Conservation (phyloP, 306 rosid genomes). For the Pterocarpus santalinus region DNA sequence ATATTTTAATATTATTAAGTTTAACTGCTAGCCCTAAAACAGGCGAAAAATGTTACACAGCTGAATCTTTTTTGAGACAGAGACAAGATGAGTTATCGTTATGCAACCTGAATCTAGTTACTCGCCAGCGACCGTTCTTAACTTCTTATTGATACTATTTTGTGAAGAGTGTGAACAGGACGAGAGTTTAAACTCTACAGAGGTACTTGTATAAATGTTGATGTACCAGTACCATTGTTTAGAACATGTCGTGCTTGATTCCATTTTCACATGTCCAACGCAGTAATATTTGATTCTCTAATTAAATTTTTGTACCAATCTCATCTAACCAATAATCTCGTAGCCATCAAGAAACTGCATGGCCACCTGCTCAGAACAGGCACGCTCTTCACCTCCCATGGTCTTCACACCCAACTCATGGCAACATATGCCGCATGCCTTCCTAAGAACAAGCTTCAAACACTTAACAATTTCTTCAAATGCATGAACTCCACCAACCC, state of each 20-base stretch:
- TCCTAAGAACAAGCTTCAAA: slow-evolving; percentile 42
- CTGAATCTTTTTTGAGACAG: too few species aligned
- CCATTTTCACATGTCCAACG: slow-evolving; percentile 51
- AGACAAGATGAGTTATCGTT: not conserved
- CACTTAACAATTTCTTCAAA: slow-evolving; percentile 57
- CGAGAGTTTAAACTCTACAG: too few species aligned
- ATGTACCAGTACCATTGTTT: too few species aligned
- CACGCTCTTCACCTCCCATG: slow-evolving; percentile 51
- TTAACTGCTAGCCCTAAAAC: too few species aligned
- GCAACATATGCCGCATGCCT: slow-evolving; percentile 52
- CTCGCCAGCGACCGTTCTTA: not conserved
- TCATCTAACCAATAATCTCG: slow-evolving; percentile 50
- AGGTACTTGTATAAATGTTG: too few species aligned
- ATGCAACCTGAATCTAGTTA: not conserved
- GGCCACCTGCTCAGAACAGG: slow-evolving; percentile 63
- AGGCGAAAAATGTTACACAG: too few species aligned
- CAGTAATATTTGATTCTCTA: slow-evolving; percentile 40
- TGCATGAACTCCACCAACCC: slow-evolving; percentile 61
- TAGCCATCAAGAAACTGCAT: slow-evolving; percentile 65
- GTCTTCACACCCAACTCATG: slow-evolving; percentile 60
- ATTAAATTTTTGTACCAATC: slow-evolving; percentile 51
- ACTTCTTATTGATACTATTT: too few species aligned
- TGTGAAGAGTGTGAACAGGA: too few species aligned
- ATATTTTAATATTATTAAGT: too few species aligned
- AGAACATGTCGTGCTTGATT: not conserved